Percentiles rank a stretch among this genome's conserved stretches.
These are phyloP conservation scores for Atractiella rhizophila DNA, from an alignment of 768 basidiomycete species.

Conservation along the genomic window DNA sequence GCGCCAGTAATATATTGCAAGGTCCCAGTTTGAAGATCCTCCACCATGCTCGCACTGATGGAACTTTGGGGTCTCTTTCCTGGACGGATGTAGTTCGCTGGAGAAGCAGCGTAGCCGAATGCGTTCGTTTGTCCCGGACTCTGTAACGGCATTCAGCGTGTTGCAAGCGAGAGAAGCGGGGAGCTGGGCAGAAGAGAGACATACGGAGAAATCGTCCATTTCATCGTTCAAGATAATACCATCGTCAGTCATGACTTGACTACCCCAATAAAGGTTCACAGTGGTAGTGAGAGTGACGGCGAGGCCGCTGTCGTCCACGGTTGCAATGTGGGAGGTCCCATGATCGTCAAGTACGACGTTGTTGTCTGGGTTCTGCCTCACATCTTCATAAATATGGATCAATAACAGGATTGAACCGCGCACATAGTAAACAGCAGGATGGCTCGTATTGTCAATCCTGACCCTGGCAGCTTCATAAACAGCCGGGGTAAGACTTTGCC, in stretches of 20 bases:
- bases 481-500: slow-evolving; percentile 18
- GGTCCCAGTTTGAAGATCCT: slow-evolving; percentile 21
- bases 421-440: no score
- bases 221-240: slow-evolving; percentile 19
- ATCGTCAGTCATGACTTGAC: slow-evolving; percentile 15
- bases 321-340: slow-evolving; percentile 19
- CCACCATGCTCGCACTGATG: slow-evolving; percentile 22
- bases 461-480: slow-evolving; percentile 17
- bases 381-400: slow-evolving; percentile 18
- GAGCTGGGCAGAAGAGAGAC: slow-evolving; percentile 14
- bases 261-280: slow-evolving; percentile 17
- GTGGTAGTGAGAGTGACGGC: slow-evolving; percentile 19
- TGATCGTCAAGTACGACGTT: no score
- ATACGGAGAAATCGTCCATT: slow-evolving; percentile 20
- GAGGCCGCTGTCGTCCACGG: slow-evolving; percentile 20
- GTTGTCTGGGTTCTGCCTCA: slow-evolving; percentile 23
- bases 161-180: not conserved
- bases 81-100: slow-evolving; percentile 22
- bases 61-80: slow-evolving; percentile 19
- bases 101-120: slow-evolving; percentile 22
- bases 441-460: slow-evolving; percentile 19
- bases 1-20: slow-evolving; percentile 23
- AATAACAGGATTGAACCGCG: slow-evolving; percentile 18
- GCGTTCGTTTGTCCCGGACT: slow-evolving; percentile 8
- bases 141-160: not conserved